Evolutionary conservation across 306 rosid species (phyloP), one percentile per base, ranked within the genome.

Genomic region (Erythrophleum fordii): DNA sequence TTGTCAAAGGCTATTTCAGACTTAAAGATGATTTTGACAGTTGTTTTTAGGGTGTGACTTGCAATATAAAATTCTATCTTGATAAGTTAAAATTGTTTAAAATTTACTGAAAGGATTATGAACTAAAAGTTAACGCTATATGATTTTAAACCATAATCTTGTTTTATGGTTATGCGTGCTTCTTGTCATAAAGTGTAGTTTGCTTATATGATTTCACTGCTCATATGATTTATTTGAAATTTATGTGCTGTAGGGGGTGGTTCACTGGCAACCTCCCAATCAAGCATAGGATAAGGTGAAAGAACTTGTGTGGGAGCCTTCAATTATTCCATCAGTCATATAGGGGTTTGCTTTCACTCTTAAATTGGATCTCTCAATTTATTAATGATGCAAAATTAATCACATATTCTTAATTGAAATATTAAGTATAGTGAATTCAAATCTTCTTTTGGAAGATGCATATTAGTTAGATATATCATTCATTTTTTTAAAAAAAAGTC

Each of bases 261-360:
- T 94, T 75, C 70, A 94, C 72, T 94, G 98, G 98, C 93, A 89
- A 82, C 98, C 98, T 48, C 98, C 98, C 8, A 78, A 87, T 76
- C 77, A 88, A 83, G 98, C 98, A 9, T 65, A 92, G 85, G 85
- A 89, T 13, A 94, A 83, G 91, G 97, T 85, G 72, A 88, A 77
- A 81, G 94, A 94, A 65, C 94, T 91, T 58, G 97, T 94, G 35
- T 85, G 79, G 77, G 97, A 94, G 45, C 97, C 98, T 78, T 80
- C 91, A 64, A 75, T 94, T 82, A 94, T 97, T 82, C 90, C n/a
- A n/a, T n/a, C n/a, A n/a, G n/a, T n/a, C n/a, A n/a, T n/a, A n/a
- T n/a, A n/a, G n/a, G n/a, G n/a, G n/a, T n/a, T n/a, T n/a, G n/a
- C n/a, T n/a, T n/a, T n/a, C n/a, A n/a, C n/a, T n/a, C n/a, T n/a